phyloP scores from a whole-genome alignment of 805 yeast genomes.

The Ogataea angusta region DNA sequence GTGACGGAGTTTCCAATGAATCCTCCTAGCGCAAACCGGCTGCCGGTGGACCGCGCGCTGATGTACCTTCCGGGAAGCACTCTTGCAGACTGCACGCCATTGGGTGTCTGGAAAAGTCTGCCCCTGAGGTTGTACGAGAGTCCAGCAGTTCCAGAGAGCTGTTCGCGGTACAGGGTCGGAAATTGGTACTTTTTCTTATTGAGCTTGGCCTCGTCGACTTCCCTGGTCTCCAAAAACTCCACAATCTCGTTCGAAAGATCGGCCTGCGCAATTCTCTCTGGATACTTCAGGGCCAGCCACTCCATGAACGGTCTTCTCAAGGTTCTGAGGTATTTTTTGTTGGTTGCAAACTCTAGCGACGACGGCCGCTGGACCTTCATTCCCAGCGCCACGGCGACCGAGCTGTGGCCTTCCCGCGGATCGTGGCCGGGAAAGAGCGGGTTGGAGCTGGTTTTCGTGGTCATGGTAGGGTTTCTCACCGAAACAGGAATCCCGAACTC shows the following conservation, averaged over 20 bases:
- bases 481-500: conserved; percentile 58
- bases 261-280: conserved; percentile 35
- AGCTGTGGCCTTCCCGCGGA: conserved; percentile 23
- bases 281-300: conserved; percentile 53
- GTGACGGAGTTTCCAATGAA: conserved; percentile 29
- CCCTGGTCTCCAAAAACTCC: conserved; percentile 36
- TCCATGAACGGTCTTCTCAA: conserved; percentile 51
- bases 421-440: conserved; percentile 38
- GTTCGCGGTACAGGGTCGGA: conserved; percentile 21
- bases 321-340: conserved; percentile 41
- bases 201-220: conserved; percentile 11
- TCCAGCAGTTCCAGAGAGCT: conserved; percentile 67
- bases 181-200: conserved; percentile 5
- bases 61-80: conserved; percentile 70
- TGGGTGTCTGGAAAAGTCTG: conserved; percentile 63
- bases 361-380: conserved; percentile 22
- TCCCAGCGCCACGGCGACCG: conserved; percentile 28
- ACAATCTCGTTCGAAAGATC: conserved; percentile 38
- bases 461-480: conserved; percentile 11
- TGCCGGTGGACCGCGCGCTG: conserved; percentile 37
- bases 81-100: conserved; percentile 52
- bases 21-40: conserved; percentile 58
- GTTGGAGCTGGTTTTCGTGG: conserved; percentile 22
- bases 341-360: conserved; percentile 18
- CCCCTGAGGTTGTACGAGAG: conserved; percentile 68